Evolutionary conservation across 1,284 basidiomycete genomes (phyloP).

Genomic region (Gastroboletus turbinatus): DNA sequence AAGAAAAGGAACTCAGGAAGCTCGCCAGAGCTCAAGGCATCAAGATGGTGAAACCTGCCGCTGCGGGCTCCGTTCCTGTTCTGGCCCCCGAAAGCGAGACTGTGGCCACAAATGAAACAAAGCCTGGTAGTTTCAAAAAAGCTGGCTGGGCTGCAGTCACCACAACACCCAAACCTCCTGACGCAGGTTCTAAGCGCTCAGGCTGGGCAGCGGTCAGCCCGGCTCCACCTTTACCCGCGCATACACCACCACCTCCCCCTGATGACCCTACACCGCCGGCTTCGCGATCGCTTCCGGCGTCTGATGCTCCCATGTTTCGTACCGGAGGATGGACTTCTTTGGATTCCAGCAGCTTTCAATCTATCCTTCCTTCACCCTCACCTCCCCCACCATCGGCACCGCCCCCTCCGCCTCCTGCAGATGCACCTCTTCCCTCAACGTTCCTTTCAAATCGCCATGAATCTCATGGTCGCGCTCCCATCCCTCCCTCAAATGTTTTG

Average conservation of each 20-base stretch:
- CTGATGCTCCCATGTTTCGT: constrained; percentile 46
- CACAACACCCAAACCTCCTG: constrained; percentile 13
- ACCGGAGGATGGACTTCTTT: constrained; percentile 61
- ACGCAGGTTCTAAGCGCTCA: constrained; percentile 11
- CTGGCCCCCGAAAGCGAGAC: constrained; percentile 21
- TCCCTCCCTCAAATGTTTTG: background rate
- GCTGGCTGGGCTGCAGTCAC: constrained; percentile 59
- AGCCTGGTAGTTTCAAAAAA: constrained; percentile 50
- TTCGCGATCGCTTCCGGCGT: constrained; percentile 13
- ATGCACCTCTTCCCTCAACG: constrained; percentile 3
- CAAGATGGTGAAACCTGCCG: constrained; percentile 55
- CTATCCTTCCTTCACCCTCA: constrained; percentile 24
- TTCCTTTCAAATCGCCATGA: constrained; percentile 21
- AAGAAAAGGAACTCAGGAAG: constrained; percentile 78
- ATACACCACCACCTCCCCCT: constrained; percentile 22
- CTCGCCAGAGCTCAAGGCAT: constrained; percentile 77
- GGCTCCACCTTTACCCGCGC: constrained; percentile 19
- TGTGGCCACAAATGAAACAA: constrained; percentile 30
- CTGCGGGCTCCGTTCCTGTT: constrained; percentile 24
- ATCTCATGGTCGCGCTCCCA: background rate
- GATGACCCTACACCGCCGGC: constrained; percentile 14
- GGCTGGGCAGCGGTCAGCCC: constrained; percentile 18
- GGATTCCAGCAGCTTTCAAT: constrained; percentile 40
- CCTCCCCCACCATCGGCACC: constrained; percentile 22
- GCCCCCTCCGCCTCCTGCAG: constrained; percentile 30